Base-by-base conservation (phyloP, 2,329 filamentous ascomycete species). In the Myriosclerotinia scirpicola region DNA sequence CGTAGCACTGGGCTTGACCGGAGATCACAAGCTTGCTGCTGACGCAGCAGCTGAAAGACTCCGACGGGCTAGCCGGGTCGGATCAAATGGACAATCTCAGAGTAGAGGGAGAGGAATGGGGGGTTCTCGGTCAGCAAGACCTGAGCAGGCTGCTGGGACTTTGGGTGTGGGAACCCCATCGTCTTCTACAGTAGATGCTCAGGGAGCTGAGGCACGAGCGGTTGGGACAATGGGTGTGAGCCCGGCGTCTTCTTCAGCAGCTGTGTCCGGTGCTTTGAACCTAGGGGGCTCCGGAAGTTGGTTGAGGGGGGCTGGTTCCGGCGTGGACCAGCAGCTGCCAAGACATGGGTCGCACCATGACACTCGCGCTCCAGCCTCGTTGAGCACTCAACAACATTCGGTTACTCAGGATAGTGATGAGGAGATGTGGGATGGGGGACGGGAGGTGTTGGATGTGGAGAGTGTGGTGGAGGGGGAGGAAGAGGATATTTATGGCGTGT, bases 21-120 rank as follows among this genome's bases (percentile, higher is more conserved):
- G 55, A 7, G 55, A 58, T 44, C 15, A 44, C 8, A 58, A 44
- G 22, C 22, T 58, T 22, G 6, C 40, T 34, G 55, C 55, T 34
- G 55, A 58, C 15, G 55, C 55, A 44, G 55, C 55, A 8, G 55
- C 55, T 5, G 55, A 58, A 40, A 58, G 22, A 44, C 22, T 44
- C 17, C 55, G 55, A 44, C 55, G 55, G 44, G 55, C 55, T n/a
- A 5, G n/a, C 2, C 26, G 1, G 12, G 22, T 5, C 14, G 22
- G n/a, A 30, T 52, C 22, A 52, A 52, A 7, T 11, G 22, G 8
- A 7, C 11, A 15, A 44, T 8, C 5, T 34, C 30, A 34, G 30
- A 2, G 30, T 34, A 34, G 30, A 34, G 30, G 30, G 4, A 34
- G 30, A 34, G 30, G 30, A 1, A 34, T 15, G 14, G 5, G 17